Conservation (phyloP, 176 grass and related monocot species). For the Carex littledalei region DNA sequence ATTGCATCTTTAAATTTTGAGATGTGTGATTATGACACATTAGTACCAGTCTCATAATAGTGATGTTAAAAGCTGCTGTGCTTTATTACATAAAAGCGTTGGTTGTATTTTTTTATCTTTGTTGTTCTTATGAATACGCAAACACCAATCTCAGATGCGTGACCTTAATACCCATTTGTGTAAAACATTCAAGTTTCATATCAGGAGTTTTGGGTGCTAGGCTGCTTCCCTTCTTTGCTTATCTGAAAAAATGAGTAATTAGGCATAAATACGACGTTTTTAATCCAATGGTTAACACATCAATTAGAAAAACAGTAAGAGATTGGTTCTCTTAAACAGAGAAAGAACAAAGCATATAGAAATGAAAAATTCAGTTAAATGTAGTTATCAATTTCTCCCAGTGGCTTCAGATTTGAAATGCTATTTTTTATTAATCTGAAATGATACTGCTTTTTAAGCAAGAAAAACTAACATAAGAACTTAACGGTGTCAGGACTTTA, state of each 20-base stretch:
- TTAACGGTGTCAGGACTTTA: neutral
- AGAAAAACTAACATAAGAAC: neutral
- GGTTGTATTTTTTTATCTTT: neutral
- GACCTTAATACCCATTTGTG: neutral
- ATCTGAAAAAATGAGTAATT: neutral
- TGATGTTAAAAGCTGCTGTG: neutral
- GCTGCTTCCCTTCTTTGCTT: neutral
- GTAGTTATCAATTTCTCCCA: neutral
- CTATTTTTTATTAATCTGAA: neutral
- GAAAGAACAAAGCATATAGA: neutral
- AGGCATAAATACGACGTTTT: neutral
- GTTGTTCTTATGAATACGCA: too few species aligned
- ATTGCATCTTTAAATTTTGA: neutral
- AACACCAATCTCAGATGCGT: neutral
- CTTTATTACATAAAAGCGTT: neutral
- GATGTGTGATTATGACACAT: neutral
- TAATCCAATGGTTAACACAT: neutral
- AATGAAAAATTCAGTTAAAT: neutral
- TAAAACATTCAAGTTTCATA: neutral
- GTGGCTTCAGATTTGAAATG: neutral
- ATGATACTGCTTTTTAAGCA: neutral
- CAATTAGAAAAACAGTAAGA: neutral
- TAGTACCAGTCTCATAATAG: neutral
- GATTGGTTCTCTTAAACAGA: neutral
- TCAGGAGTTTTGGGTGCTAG: neutral